Conservation (phyloP, 2,329 filamentous ascomycete genomes). For the Alternaria sp. region DNA sequence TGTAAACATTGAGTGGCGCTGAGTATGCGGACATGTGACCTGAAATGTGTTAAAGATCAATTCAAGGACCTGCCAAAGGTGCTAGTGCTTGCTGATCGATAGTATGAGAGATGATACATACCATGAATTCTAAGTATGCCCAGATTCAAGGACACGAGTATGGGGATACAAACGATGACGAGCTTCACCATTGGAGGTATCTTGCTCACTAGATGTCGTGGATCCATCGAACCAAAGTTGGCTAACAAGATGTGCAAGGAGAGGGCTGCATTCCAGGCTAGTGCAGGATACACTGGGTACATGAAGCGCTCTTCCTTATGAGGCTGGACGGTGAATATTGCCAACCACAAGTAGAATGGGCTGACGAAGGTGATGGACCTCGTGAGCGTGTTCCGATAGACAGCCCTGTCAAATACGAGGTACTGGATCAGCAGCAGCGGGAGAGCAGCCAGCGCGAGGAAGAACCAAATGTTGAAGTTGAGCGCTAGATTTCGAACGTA, state of each 20-base stretch:
- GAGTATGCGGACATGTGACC: constrained; percentile 80
- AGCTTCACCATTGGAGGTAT: constrained; percentile 81
- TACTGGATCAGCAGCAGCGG: constrained; percentile 81
- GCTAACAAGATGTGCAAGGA: constrained; percentile 80
- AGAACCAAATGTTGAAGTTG: constrained; percentile 96
- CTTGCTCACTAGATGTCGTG: constrained; percentile 70
- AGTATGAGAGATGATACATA: neutral
- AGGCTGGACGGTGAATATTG: constrained; percentile 87
- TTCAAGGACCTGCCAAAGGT: neutral
- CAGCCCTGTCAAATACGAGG: constrained; percentile 64
- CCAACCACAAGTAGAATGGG: constrained; percentile 94
- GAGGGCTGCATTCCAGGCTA: constrained; percentile 87
- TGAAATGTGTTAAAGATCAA: neutral
- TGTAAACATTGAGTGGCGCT: constrained; percentile 76
- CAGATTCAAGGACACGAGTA: constrained; percentile 69
- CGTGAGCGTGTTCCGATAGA: constrained; percentile 72
- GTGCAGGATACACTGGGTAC: constrained; percentile 92
- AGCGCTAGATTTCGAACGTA: constrained; percentile 89
- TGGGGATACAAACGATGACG: constrained; percentile 61
- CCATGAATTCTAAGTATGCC: constrained; percentile 74
- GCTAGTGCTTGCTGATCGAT: neutral
- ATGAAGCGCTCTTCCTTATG: constrained; percentile 99
- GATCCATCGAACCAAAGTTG: constrained; percentile 73
- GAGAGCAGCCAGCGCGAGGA: constrained; percentile 75
- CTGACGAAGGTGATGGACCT: constrained; percentile 78